Conservation (phyloP, 1,284 basidiomycete species). For the Xerocomus amazonicus region DNA sequence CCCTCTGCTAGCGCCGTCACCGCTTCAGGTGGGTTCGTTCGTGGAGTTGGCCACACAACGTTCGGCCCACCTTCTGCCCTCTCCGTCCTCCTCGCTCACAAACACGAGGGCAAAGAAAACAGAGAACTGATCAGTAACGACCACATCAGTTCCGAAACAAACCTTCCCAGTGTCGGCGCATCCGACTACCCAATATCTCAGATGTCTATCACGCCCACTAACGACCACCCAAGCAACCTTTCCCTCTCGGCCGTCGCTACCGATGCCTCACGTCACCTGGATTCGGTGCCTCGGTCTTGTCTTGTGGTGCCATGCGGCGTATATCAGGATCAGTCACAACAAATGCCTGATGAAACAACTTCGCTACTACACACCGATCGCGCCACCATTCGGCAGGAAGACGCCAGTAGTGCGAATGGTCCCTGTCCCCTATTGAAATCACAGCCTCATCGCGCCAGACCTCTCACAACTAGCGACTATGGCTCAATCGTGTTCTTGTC, state of each 20-base stretch:
- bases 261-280: background rate
- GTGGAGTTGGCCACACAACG: constrained; percentile 8
- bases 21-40: constrained; percentile 18
- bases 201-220: constrained; percentile 22
- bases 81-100: constrained; percentile 40
- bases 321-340: constrained; percentile 1
- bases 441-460: constrained; percentile 10
- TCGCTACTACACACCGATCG: constrained; percentile 19
- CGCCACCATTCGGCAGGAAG: constrained; percentile 4
- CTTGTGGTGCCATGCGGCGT: background rate
- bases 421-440: constrained; percentile 2
- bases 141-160: constrained; percentile 1
- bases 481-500: constrained; percentile 12
- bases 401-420: background rate
- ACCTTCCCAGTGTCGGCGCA: background rate
- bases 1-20: constrained; percentile 5
- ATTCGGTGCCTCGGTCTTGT: background rate
- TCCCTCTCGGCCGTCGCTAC: constrained; percentile 8
- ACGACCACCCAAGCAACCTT: constrained; percentile 10
- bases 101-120: constrained; percentile 6
- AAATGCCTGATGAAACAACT: constrained; percentile 17
- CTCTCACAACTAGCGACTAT: constrained; percentile 7
- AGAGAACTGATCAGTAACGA: background rate
- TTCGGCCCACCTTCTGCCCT: constrained; percentile 39
- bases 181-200: constrained; percentile 11